Evolutionary conservation across 495 filamentous ascomycete species (phyloP).

Genomic region (Staphylotrichum tortipilum): DNA sequence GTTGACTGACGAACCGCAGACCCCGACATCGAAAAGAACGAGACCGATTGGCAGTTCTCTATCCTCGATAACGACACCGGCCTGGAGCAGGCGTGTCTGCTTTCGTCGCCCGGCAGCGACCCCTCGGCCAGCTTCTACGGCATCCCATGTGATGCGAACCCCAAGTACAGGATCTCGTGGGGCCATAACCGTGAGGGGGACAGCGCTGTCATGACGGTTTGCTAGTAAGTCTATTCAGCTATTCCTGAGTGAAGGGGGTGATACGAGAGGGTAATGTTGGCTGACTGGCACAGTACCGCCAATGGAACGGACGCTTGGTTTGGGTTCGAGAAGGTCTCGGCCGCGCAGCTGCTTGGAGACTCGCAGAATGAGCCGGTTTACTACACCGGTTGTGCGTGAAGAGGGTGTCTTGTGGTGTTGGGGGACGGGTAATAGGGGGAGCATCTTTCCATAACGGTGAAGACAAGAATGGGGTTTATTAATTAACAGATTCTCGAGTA

Average conservation of each 20-base stretch:
- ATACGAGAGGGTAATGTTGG: not conserved
- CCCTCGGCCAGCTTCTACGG: conserved; percentile 5
- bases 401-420: too few species aligned
- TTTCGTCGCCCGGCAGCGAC: not conserved
- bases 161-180: conserved; percentile 16
- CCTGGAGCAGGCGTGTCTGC: not conserved
- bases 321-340: conserved; percentile 10
- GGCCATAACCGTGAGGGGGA: conserved; percentile 14
- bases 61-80: not conserved
- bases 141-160: not conserved
- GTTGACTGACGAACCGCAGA: not conserved
- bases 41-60: not conserved
- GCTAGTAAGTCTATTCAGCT: conserved; percentile 10
- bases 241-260: not conserved
- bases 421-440: too few species aligned
- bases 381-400: conserved; percentile 1
- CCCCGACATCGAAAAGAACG: not conserved
- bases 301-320: conserved; percentile 10
- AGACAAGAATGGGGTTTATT: too few species aligned
- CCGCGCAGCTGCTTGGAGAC: not conserved
- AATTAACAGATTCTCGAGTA: too few species aligned
- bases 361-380: conserved; percentile 6
- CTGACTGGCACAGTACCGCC: not conserved
- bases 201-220: conserved; percentile 21
- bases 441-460: too few species aligned